Percentiles rank a stretch among this genome's conserved stretches.
phyloP scores from a whole-genome alignment of 106 monocot genomes.

The Dactylorhiza incarnata region DNA sequence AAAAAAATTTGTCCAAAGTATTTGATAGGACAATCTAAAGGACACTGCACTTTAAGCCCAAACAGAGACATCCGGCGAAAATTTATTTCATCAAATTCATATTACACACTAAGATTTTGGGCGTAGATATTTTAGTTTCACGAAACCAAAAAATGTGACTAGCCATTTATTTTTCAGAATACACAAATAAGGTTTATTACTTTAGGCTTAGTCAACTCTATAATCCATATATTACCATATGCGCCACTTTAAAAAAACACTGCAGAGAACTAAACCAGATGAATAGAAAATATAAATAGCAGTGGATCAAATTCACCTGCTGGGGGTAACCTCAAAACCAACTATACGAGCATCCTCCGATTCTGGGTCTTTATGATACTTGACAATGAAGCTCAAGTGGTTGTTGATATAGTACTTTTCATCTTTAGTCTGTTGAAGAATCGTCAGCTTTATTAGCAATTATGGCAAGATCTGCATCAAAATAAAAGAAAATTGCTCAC shows the following conservation, averaged over 20 bases:
- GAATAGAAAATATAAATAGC: neutral
- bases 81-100: too few relatives aligned
- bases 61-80: too few relatives aligned
- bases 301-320: conserved; percentile 14
- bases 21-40: too few relatives aligned
- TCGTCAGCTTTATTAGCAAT: neutral
- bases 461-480: neutral
- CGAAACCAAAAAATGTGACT: too few relatives aligned
- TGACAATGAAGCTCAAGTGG: conserved; percentile 35
- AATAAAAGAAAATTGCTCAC: conserved; percentile 10
- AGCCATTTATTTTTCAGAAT: too few relatives aligned
- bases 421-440: conserved; percentile 25
- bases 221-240: too few relatives aligned
- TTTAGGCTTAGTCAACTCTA: too few relatives aligned
- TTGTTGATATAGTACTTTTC: conserved; percentile 35
- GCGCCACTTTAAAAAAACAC: neutral
- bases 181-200: too few relatives aligned
- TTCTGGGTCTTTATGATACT: conserved; percentile 28
- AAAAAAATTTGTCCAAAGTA: too few relatives aligned
- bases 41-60: too few relatives aligned
- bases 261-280: neutral
- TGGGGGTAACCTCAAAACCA: conserved; percentile 40
- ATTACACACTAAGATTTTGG: too few relatives aligned
- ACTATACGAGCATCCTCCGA: conserved; percentile 33
- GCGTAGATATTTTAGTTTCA: too few relatives aligned